Evolutionary conservation across 2,329 filamentous ascomycete species (phyloP).

Genomic region (Trichophaea hybrida): DNA sequence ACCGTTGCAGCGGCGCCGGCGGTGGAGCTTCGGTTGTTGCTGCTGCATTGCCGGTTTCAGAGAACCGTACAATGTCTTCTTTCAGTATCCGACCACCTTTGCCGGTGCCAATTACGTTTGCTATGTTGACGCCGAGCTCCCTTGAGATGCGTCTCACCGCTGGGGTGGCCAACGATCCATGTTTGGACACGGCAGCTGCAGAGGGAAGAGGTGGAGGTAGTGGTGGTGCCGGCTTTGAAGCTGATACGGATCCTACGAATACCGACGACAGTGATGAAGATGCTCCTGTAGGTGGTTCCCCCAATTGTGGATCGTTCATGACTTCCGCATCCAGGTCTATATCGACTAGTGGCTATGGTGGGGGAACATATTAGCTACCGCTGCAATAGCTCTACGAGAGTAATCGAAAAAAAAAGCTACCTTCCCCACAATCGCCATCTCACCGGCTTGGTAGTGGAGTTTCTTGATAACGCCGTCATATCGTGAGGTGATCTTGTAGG

Average conservation of each 20-base stretch:
- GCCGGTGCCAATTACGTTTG: conserved; percentile 67
- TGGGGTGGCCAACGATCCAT: conserved; percentile 62
- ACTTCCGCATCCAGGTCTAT: conserved; percentile 54
- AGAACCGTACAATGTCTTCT: conserved; percentile 69
- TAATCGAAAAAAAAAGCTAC: conserved; percentile 6
- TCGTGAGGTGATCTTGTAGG: conserved; percentile 62
- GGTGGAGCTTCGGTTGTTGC: conserved; percentile 1
- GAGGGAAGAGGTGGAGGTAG: neutral
- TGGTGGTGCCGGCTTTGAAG: conserved; percentile 16
- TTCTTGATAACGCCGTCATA: conserved; percentile 95
- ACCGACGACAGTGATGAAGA: neutral
- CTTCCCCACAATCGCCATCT: conserved; percentile 90
- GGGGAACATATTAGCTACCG: neutral
- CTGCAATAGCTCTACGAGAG: neutral
- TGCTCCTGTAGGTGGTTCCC: neutral
- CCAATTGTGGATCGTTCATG: neutral
- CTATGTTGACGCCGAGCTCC: conserved; percentile 62
- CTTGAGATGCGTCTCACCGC: conserved; percentile 82
- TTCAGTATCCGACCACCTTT: conserved; percentile 84
- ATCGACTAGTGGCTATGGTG: conserved; percentile 57
- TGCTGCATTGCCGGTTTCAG: conserved; percentile 39
- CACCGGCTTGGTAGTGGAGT: conserved; percentile 85
- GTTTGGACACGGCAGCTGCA: conserved; percentile 34
- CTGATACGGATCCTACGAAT: neutral
- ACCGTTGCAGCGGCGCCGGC: conserved; percentile 11